These are phyloP conservation scores for Lentinus brumalis DNA, from an alignment of 768 basidiomycete species.

Conservation along the genomic window DNA sequence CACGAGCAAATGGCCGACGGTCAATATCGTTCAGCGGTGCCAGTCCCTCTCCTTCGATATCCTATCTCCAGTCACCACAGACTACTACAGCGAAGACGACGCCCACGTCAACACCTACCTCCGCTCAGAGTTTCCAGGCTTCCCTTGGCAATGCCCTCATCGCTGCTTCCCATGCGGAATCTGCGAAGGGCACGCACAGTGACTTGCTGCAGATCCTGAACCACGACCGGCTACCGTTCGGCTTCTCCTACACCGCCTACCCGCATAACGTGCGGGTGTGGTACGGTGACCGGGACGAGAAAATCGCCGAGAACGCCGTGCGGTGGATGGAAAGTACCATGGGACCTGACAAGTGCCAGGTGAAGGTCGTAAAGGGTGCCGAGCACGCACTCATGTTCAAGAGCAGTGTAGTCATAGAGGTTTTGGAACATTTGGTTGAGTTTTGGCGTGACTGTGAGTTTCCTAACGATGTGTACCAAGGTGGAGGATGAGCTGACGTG, in stretches of 20 bases:
- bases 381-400: slow-evolving; percentile 95
- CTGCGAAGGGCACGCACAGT: slow-evolving; percentile 84
- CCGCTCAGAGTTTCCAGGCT: slow-evolving; percentile 45
- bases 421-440: slow-evolving; percentile 68
- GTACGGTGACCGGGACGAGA: slow-evolving; percentile 94
- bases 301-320: slow-evolving; percentile 88
- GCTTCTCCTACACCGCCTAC: slow-evolving; percentile 84
- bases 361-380: slow-evolving; percentile 84
- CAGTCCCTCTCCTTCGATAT: slow-evolving; percentile 49
- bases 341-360: slow-evolving; percentile 70
- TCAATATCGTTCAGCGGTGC: slow-evolving; percentile 66
- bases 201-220: slow-evolving; percentile 93
- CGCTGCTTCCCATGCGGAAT: slow-evolving; percentile 94
- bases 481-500: background rate
- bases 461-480: background rate
- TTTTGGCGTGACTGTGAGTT: slow-evolving; percentile 37
- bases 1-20: slow-evolving; percentile 58
- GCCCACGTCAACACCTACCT: background rate
- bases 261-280: slow-evolving; percentile 79
- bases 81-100: slow-evolving; percentile 39
- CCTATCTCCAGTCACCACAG: slow-evolving; percentile 36
- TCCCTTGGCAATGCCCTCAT: slow-evolving; percentile 88
- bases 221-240: slow-evolving; percentile 86
- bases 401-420: slow-evolving; percentile 83
- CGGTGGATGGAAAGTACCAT: slow-evolving; percentile 90